Evolutionary conservation across 179 eudicot genomes (phyloP).

Genomic region (Beta lomatogona): DNA sequence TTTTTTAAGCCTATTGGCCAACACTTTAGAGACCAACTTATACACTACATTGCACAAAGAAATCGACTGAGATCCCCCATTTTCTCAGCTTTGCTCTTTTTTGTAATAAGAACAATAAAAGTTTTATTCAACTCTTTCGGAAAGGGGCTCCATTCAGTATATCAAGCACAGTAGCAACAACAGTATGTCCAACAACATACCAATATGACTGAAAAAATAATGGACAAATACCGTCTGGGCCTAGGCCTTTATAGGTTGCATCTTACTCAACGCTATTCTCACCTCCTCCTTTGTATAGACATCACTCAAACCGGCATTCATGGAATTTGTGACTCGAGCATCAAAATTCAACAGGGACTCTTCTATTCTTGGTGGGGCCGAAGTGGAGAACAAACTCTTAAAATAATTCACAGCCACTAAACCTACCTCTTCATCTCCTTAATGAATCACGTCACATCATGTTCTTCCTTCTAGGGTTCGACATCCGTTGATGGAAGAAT

Average conservation of each 20-base stretch:
- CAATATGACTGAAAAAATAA: background rate
- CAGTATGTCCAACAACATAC: background rate
- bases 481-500: too few relatives aligned
- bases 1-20: background rate
- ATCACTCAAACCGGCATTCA: too few relatives aligned
- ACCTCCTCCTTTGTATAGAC: background rate
- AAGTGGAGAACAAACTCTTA: too few relatives aligned
- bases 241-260: background rate
- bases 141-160: background rate
- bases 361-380: too few relatives aligned
- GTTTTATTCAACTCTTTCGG: background rate
- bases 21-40: background rate
- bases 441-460: too few relatives aligned
- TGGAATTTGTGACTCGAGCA: too few relatives aligned
- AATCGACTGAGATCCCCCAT: background rate
- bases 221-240: background rate
- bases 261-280: background rate
- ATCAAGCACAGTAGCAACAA: background rate
- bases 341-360: too few relatives aligned
- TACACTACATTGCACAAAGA: constrained; percentile 1
- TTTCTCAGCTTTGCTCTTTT: background rate
- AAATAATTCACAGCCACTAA: too few relatives aligned
- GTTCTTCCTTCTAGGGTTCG: too few relatives aligned
- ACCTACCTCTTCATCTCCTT: too few relatives aligned
- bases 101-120: background rate